phyloP scores from a whole-genome alignment of 2,329 filamentous ascomycete species.

The Plectosphaerella cucumerina region DNA sequence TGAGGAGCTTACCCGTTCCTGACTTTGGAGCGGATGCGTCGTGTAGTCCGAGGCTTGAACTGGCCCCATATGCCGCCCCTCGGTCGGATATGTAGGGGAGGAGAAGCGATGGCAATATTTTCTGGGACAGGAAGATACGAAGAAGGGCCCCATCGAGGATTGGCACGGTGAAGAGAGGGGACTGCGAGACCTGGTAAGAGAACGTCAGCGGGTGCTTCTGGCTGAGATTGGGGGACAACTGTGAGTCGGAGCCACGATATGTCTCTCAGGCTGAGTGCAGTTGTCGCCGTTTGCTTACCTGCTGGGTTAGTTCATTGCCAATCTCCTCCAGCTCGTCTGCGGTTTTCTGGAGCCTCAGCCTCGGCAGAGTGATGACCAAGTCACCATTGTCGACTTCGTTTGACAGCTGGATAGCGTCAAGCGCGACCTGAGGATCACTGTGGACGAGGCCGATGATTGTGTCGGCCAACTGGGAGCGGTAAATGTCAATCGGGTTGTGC shows the following conservation, averaged over 20 bases:
- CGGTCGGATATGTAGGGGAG: constrained; percentile 66
- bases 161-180: constrained; percentile 63
- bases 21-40: constrained; percentile 57
- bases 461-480: neutral
- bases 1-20: constrained; percentile 62
- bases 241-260: neutral
- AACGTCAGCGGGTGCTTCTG: neutral
- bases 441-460: neutral
- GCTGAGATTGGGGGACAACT: neutral
- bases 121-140: constrained; percentile 73
- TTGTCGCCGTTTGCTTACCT: neutral
- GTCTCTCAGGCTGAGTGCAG: too few species aligned
- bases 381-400: neutral
- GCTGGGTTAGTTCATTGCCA: neutral
- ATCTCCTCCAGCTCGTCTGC: neutral
- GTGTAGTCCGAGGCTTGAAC: constrained; percentile 53
- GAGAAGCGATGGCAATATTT: constrained; percentile 59
- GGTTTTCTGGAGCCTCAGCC: neutral
- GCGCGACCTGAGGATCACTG: neutral
- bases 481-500: neutral
- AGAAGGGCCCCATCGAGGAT: constrained; percentile 59
- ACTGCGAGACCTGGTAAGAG: constrained; percentile 60
- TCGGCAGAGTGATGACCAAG: neutral
- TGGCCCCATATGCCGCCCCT: constrained; percentile 59
- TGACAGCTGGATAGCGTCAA: neutral